A percentile compares a stretch with the other conserved stretches of the same genome.
phyloP scores from a whole-genome alignment of 495 filamentous ascomycete genomes.

The Lineolata rhizophorae region DNA sequence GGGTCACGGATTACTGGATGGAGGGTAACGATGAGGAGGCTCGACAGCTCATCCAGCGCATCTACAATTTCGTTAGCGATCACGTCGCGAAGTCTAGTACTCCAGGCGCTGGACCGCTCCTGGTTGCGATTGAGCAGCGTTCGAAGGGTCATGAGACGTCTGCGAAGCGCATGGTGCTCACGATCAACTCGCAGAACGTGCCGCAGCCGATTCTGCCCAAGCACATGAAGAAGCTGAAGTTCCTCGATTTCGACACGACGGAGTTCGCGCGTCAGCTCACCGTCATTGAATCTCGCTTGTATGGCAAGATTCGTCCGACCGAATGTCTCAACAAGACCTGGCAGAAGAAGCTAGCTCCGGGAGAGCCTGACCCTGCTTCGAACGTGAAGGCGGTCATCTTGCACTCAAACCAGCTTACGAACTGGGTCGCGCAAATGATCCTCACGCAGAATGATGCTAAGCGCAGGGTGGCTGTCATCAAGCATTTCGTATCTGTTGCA shows the following conservation, averaged over 20 bases:
- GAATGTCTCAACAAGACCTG: conserved; percentile 97
- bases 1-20: conserved; percentile 99
- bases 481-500: conserved; percentile 90
- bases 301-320: conserved; percentile 83
- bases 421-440: conserved; percentile 99
- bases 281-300: conserved; percentile 86
- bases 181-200: conserved; percentile 44
- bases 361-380: conserved; percentile 69
- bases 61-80: conserved; percentile 78
- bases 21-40: conserved; percentile 68
- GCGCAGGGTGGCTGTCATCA: conserved; percentile 91
- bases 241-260: conserved; percentile 85
- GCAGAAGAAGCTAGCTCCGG: conserved; percentile 74
- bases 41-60: conserved; percentile 64
- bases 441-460: conserved; percentile 80
- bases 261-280: conserved; percentile 94
- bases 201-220: conserved; percentile 86
- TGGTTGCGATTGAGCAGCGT: conserved; percentile 70
- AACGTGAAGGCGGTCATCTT: conserved; percentile 93
- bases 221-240: conserved; percentile 99
- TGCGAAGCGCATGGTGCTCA: conserved; percentile 70
- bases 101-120: conserved; percentile 57
- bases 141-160: conserved; percentile 68
- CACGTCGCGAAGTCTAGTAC: conserved; percentile 83
- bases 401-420: conserved; percentile 94